Evolutionary conservation across 1,139 yeast species (phyloP).

Genomic region (Casaregolazyma lundiana): DNA sequence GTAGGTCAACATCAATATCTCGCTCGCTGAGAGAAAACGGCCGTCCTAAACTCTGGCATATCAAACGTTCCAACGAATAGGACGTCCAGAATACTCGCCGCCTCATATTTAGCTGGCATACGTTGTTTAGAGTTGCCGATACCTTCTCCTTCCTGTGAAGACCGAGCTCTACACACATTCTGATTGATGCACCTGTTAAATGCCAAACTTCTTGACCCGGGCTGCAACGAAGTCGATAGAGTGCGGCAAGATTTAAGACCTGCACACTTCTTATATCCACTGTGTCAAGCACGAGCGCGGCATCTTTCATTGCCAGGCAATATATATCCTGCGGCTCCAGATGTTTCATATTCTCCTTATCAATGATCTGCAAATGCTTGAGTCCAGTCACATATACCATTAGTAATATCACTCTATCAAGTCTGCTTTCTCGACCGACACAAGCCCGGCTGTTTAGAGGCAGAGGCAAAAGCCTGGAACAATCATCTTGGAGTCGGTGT

Average conservation of each 20-base stretch:
- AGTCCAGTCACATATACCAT: constrained; percentile 15
- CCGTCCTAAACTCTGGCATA: constrained; percentile 14
- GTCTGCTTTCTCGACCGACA: constrained; percentile 3
- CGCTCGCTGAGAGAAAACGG: constrained; percentile 15
- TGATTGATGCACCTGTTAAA: constrained; percentile 12
- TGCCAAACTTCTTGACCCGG: constrained; percentile 16
- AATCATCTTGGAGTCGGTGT: neutral
- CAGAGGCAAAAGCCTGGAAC: neutral
- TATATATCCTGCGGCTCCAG: constrained; percentile 9
- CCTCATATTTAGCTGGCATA: constrained; percentile 7
- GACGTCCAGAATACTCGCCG: constrained; percentile 14
- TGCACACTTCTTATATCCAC: constrained; percentile 13
- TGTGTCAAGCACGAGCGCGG: neutral
- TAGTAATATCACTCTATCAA: constrained; percentile 7
- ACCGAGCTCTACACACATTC: constrained; percentile 16
- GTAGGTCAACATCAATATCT: constrained; percentile 14
- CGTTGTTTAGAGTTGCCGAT: constrained; percentile 6
- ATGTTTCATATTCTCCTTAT: constrained; percentile 3
- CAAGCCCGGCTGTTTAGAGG: neutral
- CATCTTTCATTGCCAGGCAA: constrained; percentile 10
- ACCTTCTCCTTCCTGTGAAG: constrained; percentile 14
- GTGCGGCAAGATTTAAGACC: constrained; percentile 8
- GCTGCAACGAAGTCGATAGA: constrained; percentile 9
- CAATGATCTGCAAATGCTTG: constrained; percentile 11
- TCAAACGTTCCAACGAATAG: constrained; percentile 13